A percentile compares a stretch with the other conserved stretches of the same genome.
phyloP scores from a whole-genome alignment of 257 asterid species.

The Striga asiatica region DNA sequence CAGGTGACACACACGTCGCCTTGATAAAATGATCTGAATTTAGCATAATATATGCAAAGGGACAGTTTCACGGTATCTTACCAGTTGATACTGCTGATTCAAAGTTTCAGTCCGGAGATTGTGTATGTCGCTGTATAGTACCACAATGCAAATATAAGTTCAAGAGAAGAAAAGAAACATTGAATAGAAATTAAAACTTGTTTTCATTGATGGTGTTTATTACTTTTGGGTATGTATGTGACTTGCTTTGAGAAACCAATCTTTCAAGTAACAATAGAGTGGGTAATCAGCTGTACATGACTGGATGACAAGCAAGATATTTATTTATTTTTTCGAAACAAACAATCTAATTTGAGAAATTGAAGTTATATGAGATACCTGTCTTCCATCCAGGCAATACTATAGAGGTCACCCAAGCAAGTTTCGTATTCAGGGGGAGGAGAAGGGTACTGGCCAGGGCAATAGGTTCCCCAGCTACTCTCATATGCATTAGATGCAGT shows the following conservation, averaged over 20 bases:
- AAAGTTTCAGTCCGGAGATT: constrained; percentile 71
- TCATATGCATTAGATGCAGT: constrained; percentile 95
- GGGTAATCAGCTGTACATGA: no score
- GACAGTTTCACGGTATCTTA: constrained; percentile 28
- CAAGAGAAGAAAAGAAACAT: background rate
- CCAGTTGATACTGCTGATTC: constrained; percentile 80
- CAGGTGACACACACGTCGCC: background rate
- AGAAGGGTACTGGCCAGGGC: constrained; percentile 82
- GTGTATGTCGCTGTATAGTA: constrained; percentile 63
- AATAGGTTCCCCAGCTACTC: constrained; percentile 96
- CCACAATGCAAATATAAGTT: background rate
- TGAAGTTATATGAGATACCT: constrained; percentile 26
- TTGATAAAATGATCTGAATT: background rate
- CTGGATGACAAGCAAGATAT: no score
- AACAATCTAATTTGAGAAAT: no score
- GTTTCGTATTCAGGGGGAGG: no score
- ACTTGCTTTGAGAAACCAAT: no score
- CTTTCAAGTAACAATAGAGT: no score
- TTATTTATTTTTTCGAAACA: no score
- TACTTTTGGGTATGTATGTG: no score
- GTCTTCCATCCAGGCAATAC: constrained; percentile 99
- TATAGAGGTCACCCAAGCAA: constrained; percentile 95
- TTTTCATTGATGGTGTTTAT: no score
- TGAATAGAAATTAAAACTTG: no score
- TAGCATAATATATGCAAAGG: background rate